Percentiles rank a stretch among this genome's conserved stretches.
Conservation (phyloP, 495 filamentous ascomycete species). For the Tuber brumale region DNA sequence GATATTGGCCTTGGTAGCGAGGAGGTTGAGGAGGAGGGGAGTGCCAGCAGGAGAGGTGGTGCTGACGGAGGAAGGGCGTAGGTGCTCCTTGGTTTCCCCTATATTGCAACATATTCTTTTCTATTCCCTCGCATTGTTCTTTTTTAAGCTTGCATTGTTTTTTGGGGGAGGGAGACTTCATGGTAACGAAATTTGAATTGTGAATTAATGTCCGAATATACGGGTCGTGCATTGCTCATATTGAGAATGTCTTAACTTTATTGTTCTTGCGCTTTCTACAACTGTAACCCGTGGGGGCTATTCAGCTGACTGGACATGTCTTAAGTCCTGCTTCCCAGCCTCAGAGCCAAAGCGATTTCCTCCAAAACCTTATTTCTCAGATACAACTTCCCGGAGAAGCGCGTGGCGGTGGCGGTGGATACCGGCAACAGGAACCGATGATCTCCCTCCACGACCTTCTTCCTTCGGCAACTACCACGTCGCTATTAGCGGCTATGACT, state of each 20-base stretch:
- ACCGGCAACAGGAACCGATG: slow-evolving; percentile 51
- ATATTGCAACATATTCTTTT: slow-evolving; percentile 19
- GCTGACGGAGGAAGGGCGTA: slow-evolving; percentile 98
- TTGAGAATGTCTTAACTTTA: slow-evolving; percentile 15
- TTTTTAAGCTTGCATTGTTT: slow-evolving; percentile 31
- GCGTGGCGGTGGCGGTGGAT: slow-evolving; percentile 25
- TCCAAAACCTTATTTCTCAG: slow-evolving; percentile 69
- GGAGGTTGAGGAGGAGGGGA: slow-evolving; percentile 82
- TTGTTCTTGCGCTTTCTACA: slow-evolving; percentile 7
- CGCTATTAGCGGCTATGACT: slow-evolving; percentile 62
- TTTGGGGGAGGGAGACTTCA: slow-evolving; percentile 40
- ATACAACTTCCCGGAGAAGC: slow-evolving; percentile 42
- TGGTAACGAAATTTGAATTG: slow-evolving; percentile 27
- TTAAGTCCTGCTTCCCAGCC: slow-evolving; percentile 53
- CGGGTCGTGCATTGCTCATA: slow-evolving; percentile 10
- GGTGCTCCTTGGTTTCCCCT: slow-evolving; percentile 56
- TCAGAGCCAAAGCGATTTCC: slow-evolving; percentile 66
- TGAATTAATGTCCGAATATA: slow-evolving; percentile 40
- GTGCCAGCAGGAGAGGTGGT: slow-evolving; percentile 79
- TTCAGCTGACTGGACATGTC: slow-evolving; percentile 17
- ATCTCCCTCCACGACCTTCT: slow-evolving; percentile 86
- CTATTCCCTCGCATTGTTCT: slow-evolving; percentile 39
- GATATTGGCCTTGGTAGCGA: slow-evolving; percentile 81
- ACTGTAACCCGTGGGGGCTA: slow-evolving; percentile 11
- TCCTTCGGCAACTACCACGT: slow-evolving; percentile 64